These are phyloP conservation scores for Cryptococcus depauperatus DNA, from an alignment of 1,284 basidiomycete genomes.

Conservation along the genomic window DNA sequence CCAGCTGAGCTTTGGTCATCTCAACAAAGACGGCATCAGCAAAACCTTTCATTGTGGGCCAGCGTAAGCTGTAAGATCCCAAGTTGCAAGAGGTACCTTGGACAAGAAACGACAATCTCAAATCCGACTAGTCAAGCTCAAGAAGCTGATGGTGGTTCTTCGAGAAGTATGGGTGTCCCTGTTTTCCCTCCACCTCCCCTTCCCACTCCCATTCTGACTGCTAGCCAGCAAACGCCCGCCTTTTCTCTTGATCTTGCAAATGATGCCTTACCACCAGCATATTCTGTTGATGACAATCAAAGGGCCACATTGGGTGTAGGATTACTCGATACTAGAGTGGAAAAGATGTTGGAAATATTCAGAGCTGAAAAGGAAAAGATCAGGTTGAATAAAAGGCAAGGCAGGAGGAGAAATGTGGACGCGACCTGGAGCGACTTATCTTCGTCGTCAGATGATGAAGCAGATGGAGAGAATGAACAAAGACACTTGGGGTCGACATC, in stretches of 20 bases:
- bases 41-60: conserved; percentile 30
- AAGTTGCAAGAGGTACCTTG: conserved; percentile 27
- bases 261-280: conserved; percentile 26
- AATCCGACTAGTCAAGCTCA: too few relatives aligned
- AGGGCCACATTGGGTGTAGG: conserved; percentile 23
- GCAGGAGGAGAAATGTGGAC: neutral
- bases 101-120: too few relatives aligned
- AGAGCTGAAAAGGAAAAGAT: conserved; percentile 13
- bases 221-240: conserved; percentile 27
- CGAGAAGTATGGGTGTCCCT: conserved; percentile 17
- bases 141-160: too few relatives aligned
- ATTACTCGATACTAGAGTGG: conserved; percentile 56
- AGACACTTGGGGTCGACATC: neutral
- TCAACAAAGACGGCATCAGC: conserved; percentile 27
- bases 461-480: neutral
- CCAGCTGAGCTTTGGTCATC: conserved; percentile 22
- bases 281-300: conserved; percentile 22
- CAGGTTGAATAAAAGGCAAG: neutral
- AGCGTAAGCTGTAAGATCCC: conserved; percentile 36
- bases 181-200: conserved; percentile 22
- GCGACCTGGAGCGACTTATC: conserved; percentile 6
- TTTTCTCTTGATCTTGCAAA: too few relatives aligned
- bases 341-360: conserved; percentile 51
- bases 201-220: conserved; percentile 5
- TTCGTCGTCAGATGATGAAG: conserved; percentile 6